phyloP scores from a whole-genome alignment of 2,329 filamentous ascomycete genomes.

The Calonectria hongkongensis region DNA sequence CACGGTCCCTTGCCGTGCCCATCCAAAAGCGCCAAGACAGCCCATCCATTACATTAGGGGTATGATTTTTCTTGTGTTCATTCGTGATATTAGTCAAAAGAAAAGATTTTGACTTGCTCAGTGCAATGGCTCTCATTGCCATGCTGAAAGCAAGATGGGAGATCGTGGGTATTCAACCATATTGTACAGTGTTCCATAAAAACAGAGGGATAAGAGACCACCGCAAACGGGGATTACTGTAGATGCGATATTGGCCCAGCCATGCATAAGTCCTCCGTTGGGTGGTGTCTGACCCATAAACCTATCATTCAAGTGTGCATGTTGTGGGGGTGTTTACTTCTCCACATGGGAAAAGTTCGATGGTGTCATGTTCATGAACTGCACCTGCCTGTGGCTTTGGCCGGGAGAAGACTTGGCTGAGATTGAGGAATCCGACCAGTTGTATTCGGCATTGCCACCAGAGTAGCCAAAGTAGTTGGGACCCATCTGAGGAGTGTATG shows the following conservation, averaged over 20 bases:
- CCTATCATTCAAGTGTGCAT: neutral
- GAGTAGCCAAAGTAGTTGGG: constrained; percentile 63
- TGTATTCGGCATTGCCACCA: constrained; percentile 68
- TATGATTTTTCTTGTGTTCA: constrained; percentile 52
- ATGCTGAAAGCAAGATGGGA: constrained; percentile 24
- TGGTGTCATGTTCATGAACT: constrained; percentile 62
- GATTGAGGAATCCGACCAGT: constrained; percentile 69
- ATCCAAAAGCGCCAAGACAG: constrained; percentile 51
- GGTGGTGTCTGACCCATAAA: neutral
- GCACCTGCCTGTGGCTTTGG: constrained; percentile 56
- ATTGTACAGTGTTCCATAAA: constrained; percentile 48
- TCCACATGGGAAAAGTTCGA: constrained; percentile 54
- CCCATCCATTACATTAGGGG: constrained; percentile 57
- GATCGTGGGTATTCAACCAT: constrained; percentile 41
- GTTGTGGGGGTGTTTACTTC: constrained; percentile 35
- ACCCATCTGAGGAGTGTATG: constrained; percentile 65
- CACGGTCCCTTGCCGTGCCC: constrained; percentile 40
- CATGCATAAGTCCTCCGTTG: constrained; percentile 22
- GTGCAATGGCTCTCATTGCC: constrained; percentile 35
- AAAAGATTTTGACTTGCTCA: constrained; percentile 39
- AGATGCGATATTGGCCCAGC: constrained; percentile 39
- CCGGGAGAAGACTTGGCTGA: constrained; percentile 59
- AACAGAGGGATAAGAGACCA: constrained; percentile 20
- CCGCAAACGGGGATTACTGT: constrained; percentile 39
- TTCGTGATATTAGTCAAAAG: constrained; percentile 49